Evolutionary conservation across 257 asterid species (phyloP), one percentile per base, ranked within the genome.

Genomic region (Coffea eugenioides): DNA sequence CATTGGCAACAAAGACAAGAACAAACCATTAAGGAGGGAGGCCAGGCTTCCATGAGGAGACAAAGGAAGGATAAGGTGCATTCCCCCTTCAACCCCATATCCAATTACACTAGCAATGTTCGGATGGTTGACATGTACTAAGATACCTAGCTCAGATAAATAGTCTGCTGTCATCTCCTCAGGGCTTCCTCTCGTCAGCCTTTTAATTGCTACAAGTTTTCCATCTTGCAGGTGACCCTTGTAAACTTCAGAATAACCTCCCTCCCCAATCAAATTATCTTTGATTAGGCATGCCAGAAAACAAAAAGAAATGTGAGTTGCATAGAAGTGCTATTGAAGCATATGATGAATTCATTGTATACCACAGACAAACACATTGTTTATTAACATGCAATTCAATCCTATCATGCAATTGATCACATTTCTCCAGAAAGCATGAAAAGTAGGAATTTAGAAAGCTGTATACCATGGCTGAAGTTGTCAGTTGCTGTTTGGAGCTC

Each of bases 1-100:
- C 25, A 45, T 66, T 20, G 67, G 31, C 14, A 52, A 82, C 39
- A 51, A 83, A 83, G 66, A 71, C 54, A 48, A 15, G 52, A 67
- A 84, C 67, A 20, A 76, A 96, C 98, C 93, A 65, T 83, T 90
- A 5, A 96, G 94, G 69, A 91, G 65, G 83, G 94, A 88, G 12
- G 92, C 90, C 88, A 96, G 86, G 87, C 99, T 91, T 65, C 98
- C 99, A 80, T 96, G 92, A 69, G 94, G 91, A 62, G 99, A 96
- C 71, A 96, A 86, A 79, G 99, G 99, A 80, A 96, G 97, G 82
- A 96, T 95, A 79, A 96, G 97, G 84, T 94, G 98, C 98, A 96
- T 92, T 71, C 99, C 98, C 59, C 97, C 98, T 85, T 96, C 98
- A 31, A 96, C 97, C 27, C 99, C 97, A 77, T 94, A 96, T 41